Evolutionary conservation across 768 basidiomycete species (phyloP).

Genomic region (Cystobasidiopsis lactophilus): DNA sequence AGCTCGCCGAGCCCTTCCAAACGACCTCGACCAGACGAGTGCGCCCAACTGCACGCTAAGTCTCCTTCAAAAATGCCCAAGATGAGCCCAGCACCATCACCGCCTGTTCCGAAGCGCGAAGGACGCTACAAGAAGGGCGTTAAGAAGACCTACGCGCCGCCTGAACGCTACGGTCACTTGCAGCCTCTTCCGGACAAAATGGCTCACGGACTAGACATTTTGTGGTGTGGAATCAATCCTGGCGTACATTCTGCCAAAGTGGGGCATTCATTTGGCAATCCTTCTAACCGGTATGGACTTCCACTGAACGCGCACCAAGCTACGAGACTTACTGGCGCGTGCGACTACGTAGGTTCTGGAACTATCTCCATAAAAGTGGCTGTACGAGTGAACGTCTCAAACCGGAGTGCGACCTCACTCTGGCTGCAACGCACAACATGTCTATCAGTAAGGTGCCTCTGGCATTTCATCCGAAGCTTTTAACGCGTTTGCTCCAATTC

Average conservation of each 20-base stretch:
- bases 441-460: background rate
- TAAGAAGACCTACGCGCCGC: background rate
- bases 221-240: too few relatives aligned
- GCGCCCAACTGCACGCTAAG: too few relatives aligned
- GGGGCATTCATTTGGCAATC: background rate
- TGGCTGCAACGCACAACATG: background rate
- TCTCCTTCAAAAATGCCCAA: too few relatives aligned
- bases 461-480: too few relatives aligned
- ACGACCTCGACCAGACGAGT: too few relatives aligned
- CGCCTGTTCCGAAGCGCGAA: too few relatives aligned
- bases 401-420: background rate
- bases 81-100: too few relatives aligned
- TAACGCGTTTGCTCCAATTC: too few relatives aligned
- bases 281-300: background rate
- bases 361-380: background rate
- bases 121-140: background rate
- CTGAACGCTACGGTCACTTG: background rate
- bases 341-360: background rate
- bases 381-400: background rate
- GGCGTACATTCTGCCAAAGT: too few relatives aligned
- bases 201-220: background rate
- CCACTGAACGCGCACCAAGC: too few relatives aligned
- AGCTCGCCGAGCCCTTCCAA: too few relatives aligned
- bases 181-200: background rate
- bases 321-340: too few relatives aligned